These are phyloP conservation scores for Centaurea solstitialis DNA, from an alignment of 129 eudicot species.

Conservation along the genomic window DNA sequence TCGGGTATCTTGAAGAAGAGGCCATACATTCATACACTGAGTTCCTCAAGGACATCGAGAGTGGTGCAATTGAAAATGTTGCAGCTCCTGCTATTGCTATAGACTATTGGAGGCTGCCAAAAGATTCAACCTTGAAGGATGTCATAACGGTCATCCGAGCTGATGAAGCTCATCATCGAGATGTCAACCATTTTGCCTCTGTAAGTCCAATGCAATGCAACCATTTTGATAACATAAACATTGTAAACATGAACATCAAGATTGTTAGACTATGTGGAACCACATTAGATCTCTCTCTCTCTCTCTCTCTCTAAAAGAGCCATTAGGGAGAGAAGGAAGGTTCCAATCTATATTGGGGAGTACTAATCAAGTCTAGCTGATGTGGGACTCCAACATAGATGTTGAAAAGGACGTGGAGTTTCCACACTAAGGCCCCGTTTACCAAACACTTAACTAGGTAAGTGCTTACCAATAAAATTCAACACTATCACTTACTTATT, in stretches of 20 bases:
- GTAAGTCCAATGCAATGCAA: conserved; percentile 54
- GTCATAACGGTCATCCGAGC: conserved; percentile 91
- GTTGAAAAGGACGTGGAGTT: not conserved
- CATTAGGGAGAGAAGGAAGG: not conserved
- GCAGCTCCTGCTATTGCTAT: conserved; percentile 95
- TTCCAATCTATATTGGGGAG: not conserved
- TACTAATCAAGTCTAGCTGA: not conserved
- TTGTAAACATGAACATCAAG: not conserved
- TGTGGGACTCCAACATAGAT: not conserved
- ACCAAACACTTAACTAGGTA: no score
- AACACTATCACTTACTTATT: no score
- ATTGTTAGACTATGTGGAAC: not conserved
- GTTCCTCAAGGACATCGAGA: conserved; percentile 83
- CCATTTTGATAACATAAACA: not conserved
- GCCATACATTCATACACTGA: conserved; percentile 93
- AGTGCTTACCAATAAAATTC: no score
- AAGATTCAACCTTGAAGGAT: conserved; percentile 81
- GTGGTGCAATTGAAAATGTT: conserved; percentile 77
- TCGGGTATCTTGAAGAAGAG: conserved; percentile 96
- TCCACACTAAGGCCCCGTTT: no score
- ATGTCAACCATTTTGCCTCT: conserved; percentile 97
- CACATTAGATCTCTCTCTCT: not conserved
- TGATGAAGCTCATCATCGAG: conserved; percentile 99
- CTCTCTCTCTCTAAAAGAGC: not conserved
- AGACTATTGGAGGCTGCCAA: conserved; percentile 95